Evolutionary conservation across 371 early-diverging fungal species (phyloP).

Genomic region (Apophysomyces sp.): DNA sequence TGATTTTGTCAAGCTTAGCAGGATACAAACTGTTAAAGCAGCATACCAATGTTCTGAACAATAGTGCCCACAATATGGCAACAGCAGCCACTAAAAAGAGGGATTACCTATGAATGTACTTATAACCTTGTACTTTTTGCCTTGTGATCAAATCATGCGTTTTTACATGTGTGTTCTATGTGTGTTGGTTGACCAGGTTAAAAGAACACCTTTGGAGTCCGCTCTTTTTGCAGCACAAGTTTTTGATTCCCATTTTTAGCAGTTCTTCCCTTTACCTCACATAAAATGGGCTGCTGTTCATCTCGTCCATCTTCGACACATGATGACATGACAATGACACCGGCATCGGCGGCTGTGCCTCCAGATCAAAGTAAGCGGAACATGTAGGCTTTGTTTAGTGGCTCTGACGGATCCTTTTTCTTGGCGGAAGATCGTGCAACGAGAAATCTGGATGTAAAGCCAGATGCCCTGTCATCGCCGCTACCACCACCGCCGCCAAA

Average conservation of each 20-base stretch:
- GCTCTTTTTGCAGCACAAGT: not conserved
- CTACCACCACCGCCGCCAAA: not conserved
- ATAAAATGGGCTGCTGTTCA: not conserved
- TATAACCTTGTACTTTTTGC: not conserved
- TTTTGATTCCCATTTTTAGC: not conserved
- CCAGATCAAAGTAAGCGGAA: not conserved
- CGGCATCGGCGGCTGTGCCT: not conserved
- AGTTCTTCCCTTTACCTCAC: not conserved
- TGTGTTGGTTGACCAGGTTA: not conserved
- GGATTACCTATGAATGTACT: slow-evolving; percentile 22
- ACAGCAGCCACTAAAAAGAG: slow-evolving; percentile 18
- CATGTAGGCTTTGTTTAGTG: not conserved
- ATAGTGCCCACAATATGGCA: slow-evolving; percentile 18
- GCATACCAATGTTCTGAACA: slow-evolving; percentile 19
- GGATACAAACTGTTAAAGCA: slow-evolving; percentile 44
- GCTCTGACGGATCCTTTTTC: not conserved
- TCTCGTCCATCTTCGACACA: not conserved
- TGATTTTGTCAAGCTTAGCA: slow-evolving; percentile 37
- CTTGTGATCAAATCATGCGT: not conserved
- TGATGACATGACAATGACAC: slow-evolving; percentile 1
- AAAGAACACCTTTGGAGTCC: not conserved
- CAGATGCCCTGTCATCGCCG: not conserved
- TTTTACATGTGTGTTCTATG: not conserved
- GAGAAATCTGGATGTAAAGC: not conserved
- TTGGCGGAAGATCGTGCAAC: not conserved